These are phyloP conservation scores for Thuidium tamariscinum DNA, from an alignment of 225 moss, liverwort and hornwort species.

Conservation along the genomic window DNA sequence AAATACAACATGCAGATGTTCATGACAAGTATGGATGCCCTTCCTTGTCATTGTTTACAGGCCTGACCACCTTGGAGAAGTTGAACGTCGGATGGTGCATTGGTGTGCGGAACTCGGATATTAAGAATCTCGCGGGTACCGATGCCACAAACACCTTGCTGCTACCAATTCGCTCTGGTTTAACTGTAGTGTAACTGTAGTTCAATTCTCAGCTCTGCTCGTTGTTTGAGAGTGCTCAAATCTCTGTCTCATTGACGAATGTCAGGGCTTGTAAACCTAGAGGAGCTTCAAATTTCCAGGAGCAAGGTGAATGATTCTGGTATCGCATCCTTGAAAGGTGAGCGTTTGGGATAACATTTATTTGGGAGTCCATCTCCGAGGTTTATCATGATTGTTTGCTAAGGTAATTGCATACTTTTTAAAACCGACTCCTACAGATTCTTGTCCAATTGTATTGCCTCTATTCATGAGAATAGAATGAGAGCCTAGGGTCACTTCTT, in stretches of 20 bases:
- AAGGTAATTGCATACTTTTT: neutral
- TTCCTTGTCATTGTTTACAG: constrained; percentile 13
- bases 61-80: constrained; percentile 63
- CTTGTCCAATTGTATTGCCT: neutral
- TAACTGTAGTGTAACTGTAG: neutral
- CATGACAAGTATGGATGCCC: neutral
- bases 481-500: neutral
- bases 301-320: constrained; percentile 81
- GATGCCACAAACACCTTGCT: neutral
- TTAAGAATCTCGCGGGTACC: constrained; percentile 64
- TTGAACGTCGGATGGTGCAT: constrained; percentile 97
- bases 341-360: neutral
- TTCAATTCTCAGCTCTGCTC: neutral
- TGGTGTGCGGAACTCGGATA: constrained; percentile 63
- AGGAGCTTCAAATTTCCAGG: constrained; percentile 83
- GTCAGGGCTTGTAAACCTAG: constrained; percentile 65
- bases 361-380: neutral
- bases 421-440: neutral
- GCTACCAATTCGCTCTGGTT: neutral
- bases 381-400: neutral
- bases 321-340: constrained; percentile 63
- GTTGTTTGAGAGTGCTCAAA: neutral
- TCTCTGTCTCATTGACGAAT: neutral
- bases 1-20: neutral
- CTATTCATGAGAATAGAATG: neutral